These are phyloP conservation scores for Elongisporangium prolatum DNA, from an alignment of 352 stramenopile genomes.

Conservation along the genomic window DNA sequence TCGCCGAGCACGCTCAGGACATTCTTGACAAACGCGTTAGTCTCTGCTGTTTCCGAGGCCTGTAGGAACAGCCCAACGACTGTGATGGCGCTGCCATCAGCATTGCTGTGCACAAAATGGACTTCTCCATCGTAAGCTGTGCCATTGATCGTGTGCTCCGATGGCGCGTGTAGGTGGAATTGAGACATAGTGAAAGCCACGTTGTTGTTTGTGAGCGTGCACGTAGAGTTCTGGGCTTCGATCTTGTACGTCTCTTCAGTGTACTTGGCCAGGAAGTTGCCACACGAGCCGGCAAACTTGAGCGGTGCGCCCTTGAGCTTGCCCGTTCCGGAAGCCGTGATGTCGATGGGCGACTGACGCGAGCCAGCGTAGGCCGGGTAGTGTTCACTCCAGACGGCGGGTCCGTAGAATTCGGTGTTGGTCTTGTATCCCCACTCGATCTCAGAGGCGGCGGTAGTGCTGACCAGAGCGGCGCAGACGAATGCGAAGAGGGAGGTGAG, in stretches of 20 bases:
- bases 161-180: conserved; percentile 40
- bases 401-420: conserved; percentile 16
- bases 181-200: conserved; percentile 23
- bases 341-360: conserved; percentile 42
- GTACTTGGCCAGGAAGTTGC: conserved; percentile 23
- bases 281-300: conserved; percentile 24
- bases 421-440: conserved; percentile 26
- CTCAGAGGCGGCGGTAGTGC: conserved; percentile 7
- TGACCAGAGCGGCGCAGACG: conserved; percentile 3
- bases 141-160: conserved; percentile 38
- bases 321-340: conserved; percentile 10
- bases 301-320: conserved; percentile 12
- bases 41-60: conserved; percentile 5
- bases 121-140: conserved; percentile 26
- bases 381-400: conserved; percentile 17
- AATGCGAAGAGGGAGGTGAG: conserved; percentile 2
- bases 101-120: conserved; percentile 37
- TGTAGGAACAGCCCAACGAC: conserved; percentile 9
- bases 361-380: conserved; percentile 20
- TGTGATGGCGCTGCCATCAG: conserved; percentile 4
- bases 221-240: conserved; percentile 9
- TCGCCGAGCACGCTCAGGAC: conserved; percentile 27
- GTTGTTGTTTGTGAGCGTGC: conserved; percentile 1
- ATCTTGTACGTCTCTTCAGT: conserved; percentile 21
- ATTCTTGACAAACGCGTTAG: conserved; percentile 21